Percentiles rank a stretch among this genome's conserved stretches.
Conservation (phyloP, 371 early-diverging fungal genomes). For the Blakeslea trispora region DNA sequence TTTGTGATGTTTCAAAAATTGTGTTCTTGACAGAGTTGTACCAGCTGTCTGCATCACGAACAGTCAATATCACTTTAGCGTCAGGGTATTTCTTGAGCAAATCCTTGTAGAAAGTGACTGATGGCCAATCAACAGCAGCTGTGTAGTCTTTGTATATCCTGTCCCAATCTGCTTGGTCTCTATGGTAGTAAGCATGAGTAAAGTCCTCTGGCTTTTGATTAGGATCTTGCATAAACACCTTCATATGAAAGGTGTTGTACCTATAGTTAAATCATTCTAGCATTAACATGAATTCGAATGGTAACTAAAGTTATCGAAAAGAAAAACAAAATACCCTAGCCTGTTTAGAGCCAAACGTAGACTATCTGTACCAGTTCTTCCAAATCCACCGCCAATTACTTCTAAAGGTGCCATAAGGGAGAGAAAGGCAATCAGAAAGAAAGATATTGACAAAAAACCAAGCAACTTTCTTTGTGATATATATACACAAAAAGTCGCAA, state of each 20-base stretch:
- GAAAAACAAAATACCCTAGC: too few relatives aligned
- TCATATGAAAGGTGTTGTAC: constrained; percentile 18
- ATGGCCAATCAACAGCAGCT: constrained; percentile 25
- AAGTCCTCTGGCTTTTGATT: constrained; percentile 10
- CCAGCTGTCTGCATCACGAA: constrained; percentile 25
- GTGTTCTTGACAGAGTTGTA: constrained; percentile 17
- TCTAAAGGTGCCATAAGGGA: too few relatives aligned
- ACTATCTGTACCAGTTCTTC: constrained; percentile 25
- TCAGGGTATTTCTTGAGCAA: constrained; percentile 26
- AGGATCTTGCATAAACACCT: neutral
- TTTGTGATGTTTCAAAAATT: neutral
- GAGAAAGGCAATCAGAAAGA: too few relatives aligned
- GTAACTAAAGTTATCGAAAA: too few relatives aligned
- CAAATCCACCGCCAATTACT: too few relatives aligned
- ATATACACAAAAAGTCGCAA: too few relatives aligned
- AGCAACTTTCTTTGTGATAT: too few relatives aligned
- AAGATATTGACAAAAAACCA: too few relatives aligned
- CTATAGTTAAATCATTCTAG: neutral
- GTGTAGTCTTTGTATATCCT: constrained; percentile 15
- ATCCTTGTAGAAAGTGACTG: constrained; percentile 11
- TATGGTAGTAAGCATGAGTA: constrained; percentile 17
- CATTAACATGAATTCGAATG: neutral
- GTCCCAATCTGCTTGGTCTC: constrained; percentile 18
- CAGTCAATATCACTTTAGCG: constrained; percentile 29
- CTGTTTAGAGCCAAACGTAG: constrained; percentile 28